Percentiles rank a stretch among this genome's conserved stretches.
These are phyloP conservation scores for Arbutus unedo DNA, from an alignment of 148 eudicot species.

Conservation along the genomic window DNA sequence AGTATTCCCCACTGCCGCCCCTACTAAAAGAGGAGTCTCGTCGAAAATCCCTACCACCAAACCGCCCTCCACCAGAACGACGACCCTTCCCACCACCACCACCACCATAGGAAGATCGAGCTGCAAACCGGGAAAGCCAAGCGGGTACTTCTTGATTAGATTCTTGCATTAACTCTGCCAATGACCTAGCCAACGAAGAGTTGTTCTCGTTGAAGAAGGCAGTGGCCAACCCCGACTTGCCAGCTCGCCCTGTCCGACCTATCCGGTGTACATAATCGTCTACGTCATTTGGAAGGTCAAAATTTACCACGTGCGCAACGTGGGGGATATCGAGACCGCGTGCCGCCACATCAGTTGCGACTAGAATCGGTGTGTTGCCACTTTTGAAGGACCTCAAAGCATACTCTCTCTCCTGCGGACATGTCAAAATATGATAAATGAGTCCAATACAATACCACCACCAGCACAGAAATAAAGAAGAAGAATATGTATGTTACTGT, in stretches of 20 bases:
- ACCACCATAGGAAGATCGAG: conserved; percentile 29
- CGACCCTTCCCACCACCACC: conserved; percentile 35
- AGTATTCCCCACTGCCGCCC: conserved; percentile 34
- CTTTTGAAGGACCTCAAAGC: conserved; percentile 74
- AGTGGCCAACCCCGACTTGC: conserved; percentile 83
- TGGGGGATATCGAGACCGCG: conserved; percentile 88
- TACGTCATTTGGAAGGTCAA: conserved; percentile 81
- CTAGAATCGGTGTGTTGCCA: conserved; percentile 79
- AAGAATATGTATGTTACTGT: not conserved
- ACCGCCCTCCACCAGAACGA: conserved; percentile 41
- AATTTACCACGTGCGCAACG: conserved; percentile 83
- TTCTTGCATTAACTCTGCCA: conserved; percentile 47
- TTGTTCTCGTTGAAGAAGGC: conserved; percentile 58
- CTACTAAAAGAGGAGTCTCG: conserved; percentile 31
- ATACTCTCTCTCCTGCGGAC: conserved; percentile 72
- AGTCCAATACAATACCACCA: not conserved
- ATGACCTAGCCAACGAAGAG: conserved; percentile 35
- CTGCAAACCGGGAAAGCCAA: conserved; percentile 42
- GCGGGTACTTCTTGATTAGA: conserved; percentile 45
- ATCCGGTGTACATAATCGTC: conserved; percentile 90
- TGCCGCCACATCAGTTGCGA: conserved; percentile 92
- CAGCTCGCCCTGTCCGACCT: conserved; percentile 92
- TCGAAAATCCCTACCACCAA: conserved; percentile 57
- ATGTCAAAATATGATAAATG: not conserved
- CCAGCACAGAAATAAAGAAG: not conserved